Conservation (phyloP, 179 eudicot genomes). For the Amaranthus tricolor region DNA sequence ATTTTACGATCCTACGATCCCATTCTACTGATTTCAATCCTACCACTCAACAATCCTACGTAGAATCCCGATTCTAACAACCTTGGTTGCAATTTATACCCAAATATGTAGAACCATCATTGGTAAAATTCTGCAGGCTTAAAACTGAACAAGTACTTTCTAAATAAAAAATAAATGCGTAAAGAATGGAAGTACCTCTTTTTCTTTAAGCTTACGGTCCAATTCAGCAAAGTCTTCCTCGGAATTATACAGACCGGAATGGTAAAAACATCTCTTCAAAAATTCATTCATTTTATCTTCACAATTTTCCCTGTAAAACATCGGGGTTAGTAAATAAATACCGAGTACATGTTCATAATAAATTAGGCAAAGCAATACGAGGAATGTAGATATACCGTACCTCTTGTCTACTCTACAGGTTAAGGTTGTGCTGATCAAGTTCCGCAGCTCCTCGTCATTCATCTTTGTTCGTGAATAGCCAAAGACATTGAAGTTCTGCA, state of each 20-base stretch:
- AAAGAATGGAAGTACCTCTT: conserved; percentile 46
- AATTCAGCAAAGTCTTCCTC: conserved; percentile 54
- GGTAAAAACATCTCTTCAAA: conserved; percentile 72
- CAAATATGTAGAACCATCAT: neutral
- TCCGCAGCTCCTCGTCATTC: conserved; percentile 70
- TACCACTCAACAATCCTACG: no score
- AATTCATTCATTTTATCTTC: conserved; percentile 70
- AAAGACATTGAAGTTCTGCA: conserved; percentile 63
- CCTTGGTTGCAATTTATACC: neutral
- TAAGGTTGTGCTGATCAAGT: conserved; percentile 66
- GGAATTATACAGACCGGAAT: conserved; percentile 63
- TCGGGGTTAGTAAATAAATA: conserved; percentile 17
- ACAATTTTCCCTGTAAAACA: conserved; percentile 65
- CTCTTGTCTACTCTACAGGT: conserved; percentile 84
- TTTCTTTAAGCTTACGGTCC: conserved; percentile 57
- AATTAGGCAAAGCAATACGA: conserved; percentile 5
- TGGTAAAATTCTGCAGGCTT: no score
- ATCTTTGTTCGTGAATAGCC: conserved; percentile 78
- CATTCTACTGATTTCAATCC: no score
- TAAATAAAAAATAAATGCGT: no score
- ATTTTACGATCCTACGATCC: no score
- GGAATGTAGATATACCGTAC: conserved; percentile 27
- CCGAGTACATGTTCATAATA: conserved; percentile 3
- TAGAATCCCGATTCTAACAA: neutral
- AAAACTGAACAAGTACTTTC: no score